Conservation (phyloP, 1,139 yeast species). For the Candida gigantensis region DNA sequence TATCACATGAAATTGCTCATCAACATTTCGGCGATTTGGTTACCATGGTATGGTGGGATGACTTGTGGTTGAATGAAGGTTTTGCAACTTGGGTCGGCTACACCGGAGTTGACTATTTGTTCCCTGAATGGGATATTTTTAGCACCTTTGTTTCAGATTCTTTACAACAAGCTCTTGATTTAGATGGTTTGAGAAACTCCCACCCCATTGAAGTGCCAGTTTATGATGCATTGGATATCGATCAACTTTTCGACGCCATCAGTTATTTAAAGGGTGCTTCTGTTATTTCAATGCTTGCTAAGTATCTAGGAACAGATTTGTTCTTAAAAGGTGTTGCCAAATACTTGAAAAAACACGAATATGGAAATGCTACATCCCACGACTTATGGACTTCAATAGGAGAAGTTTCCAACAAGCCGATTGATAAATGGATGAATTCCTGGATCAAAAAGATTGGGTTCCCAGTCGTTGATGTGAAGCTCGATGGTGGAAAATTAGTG, state of each 20-base stretch:
- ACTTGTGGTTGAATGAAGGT: slow-evolving; percentile 88
- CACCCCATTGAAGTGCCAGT: slow-evolving; percentile 91
- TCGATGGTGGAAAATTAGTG: slow-evolving; percentile 41
- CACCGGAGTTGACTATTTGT: slow-evolving; percentile 72
- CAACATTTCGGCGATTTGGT: slow-evolving; percentile 94
- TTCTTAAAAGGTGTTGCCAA: slow-evolving; percentile 73
- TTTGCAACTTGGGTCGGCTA: slow-evolving; percentile 89
- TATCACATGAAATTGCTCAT: slow-evolving; percentile 88
- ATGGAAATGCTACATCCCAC: slow-evolving; percentile 73
- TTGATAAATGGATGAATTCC: slow-evolving; percentile 67
- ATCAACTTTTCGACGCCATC: slow-evolving; percentile 83
- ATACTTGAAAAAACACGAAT: slow-evolving; percentile 69
- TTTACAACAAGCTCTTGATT: slow-evolving; percentile 65
- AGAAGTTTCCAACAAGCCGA: slow-evolving; percentile 74
- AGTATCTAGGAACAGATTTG: slow-evolving; percentile 63
- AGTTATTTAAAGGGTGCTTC: slow-evolving; percentile 86
- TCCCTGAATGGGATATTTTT: slow-evolving; percentile 89
- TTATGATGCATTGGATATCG: slow-evolving; percentile 74
- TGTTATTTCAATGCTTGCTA: slow-evolving; percentile 67
- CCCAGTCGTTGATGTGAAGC: slow-evolving; percentile 68
- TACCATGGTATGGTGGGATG: slow-evolving; percentile 97
- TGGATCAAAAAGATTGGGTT: slow-evolving; percentile 87
- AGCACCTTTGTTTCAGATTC: slow-evolving; percentile 68
- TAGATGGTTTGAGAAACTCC: slow-evolving; percentile 73
- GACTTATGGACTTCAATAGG: slow-evolving; percentile 80